Evolutionary conservation across 768 basidiomycete genomes (phyloP).

Genomic region (Lactarius tabidus): DNA sequence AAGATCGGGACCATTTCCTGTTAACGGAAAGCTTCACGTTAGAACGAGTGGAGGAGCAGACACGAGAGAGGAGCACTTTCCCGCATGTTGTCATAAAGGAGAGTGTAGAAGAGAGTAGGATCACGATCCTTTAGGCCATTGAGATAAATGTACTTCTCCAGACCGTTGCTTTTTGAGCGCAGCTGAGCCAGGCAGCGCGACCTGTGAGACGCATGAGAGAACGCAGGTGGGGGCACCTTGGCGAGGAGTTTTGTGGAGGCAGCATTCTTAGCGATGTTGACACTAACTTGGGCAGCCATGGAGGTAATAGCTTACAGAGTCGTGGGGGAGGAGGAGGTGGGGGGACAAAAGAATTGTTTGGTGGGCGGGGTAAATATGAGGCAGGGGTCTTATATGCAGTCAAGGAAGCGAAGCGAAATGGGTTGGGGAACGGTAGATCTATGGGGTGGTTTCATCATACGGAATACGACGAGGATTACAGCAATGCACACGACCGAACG

Average conservation of each 20-base stretch:
- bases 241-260: slow-evolving; percentile 20
- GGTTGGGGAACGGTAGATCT: slow-evolving; percentile 6
- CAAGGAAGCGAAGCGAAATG: neutral
- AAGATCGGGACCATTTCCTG: slow-evolving; percentile 70
- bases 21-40: neutral
- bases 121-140: slow-evolving; percentile 70
- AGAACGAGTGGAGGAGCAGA: neutral
- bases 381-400: slow-evolving; percentile 2
- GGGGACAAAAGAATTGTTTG: neutral
- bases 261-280: slow-evolving; percentile 13
- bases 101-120: slow-evolving; percentile 70
- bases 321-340: neutral
- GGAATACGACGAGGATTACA: slow-evolving; percentile 3
- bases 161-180: slow-evolving; percentile 63
- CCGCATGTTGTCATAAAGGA: slow-evolving; percentile 68
- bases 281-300: slow-evolving; percentile 22
- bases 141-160: slow-evolving; percentile 87
- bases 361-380: neutral
- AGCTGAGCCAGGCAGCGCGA: slow-evolving; percentile 63
- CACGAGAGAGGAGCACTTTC: slow-evolving; percentile 35
- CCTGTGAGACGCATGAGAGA: slow-evolving; percentile 44
- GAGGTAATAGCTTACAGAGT: neutral
- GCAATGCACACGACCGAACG: slow-evolving; percentile 3
- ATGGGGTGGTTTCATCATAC: slow-evolving; percentile 18
- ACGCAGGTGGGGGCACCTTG: slow-evolving; percentile 22